Evolutionary conservation across 495 filamentous ascomycete species (phyloP).

Genomic region (Lepraria neglecta): DNA sequence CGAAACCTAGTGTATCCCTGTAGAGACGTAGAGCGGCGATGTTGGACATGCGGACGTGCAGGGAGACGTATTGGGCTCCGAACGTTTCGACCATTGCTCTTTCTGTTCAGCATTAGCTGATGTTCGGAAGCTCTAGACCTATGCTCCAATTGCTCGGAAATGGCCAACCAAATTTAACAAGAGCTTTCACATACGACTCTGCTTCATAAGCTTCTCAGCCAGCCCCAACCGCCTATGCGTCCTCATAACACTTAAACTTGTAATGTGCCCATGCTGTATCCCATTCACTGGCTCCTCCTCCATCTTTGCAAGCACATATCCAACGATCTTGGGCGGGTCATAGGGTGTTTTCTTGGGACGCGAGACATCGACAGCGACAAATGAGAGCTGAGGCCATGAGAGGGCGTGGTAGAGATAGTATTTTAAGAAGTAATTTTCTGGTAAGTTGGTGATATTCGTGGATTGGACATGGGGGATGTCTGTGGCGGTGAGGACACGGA

Average conservation of each 20-base stretch:
- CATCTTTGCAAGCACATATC: conserved; percentile 99
- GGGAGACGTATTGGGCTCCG: conserved; percentile 81
- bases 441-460: conserved; percentile 97
- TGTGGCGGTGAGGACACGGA: conserved; percentile 62
- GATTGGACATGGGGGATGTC: conserved; percentile 94
- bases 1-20: conserved; percentile 87
- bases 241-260: conserved; percentile 88
- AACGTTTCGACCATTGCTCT: conserved; percentile 94
- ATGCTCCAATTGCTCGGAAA: no score
- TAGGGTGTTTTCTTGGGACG: conserved; percentile 66
- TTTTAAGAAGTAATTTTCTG: conserved; percentile 99
- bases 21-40: conserved; percentile 84
- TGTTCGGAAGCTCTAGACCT: not conserved
- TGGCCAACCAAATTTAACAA: no score
- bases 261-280: conserved; percentile 93
- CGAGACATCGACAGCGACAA: conserved; percentile 85
- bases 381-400: conserved; percentile 94
- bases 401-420: conserved; percentile 99
- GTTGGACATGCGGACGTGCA: conserved; percentile 94
- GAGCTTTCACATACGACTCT: conserved; percentile 65
- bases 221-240: conserved; percentile 87
- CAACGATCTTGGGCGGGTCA: conserved; percentile 94
- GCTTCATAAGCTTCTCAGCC: conserved; percentile 93
- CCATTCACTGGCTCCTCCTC: conserved; percentile 94
- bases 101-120: conserved; percentile 46